A percentile compares a stretch with the other conserved stretches of the same genome.
Conservation (phyloP, 495 filamentous ascomycete genomes). For the Penicillium odoratum region DNA sequence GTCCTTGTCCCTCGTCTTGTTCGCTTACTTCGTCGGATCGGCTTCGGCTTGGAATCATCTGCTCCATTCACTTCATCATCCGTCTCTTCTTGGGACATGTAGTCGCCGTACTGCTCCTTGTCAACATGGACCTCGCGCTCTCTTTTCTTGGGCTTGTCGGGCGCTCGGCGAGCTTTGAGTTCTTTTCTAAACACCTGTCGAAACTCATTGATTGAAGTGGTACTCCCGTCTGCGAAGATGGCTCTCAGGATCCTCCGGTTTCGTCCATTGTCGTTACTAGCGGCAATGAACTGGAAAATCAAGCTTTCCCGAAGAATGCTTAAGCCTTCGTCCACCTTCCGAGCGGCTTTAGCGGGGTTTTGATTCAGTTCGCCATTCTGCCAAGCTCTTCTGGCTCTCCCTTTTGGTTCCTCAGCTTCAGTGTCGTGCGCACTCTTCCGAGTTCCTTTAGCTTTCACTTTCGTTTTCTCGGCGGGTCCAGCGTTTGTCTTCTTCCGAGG, state of each 20-base stretch:
- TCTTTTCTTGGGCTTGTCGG: slow-evolving; percentile 38
- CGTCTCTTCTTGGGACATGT: slow-evolving; percentile 47
- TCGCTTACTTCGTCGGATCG: slow-evolving; percentile 31
- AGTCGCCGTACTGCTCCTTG: slow-evolving; percentile 57
- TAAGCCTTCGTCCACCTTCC: slow-evolving; percentile 23
- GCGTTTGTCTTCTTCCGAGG: neutral
- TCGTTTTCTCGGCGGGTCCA: slow-evolving; percentile 5
- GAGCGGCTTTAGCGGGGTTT: neutral
- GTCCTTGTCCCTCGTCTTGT: slow-evolving; percentile 33
- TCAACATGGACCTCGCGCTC: slow-evolving; percentile 57
- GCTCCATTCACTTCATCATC: slow-evolving; percentile 36
- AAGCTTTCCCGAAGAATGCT: slow-evolving; percentile 49
- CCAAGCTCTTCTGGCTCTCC: neutral
- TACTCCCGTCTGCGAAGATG: slow-evolving; percentile 62
- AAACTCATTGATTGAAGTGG: slow-evolving; percentile 52
- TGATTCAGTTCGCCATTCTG: neutral
- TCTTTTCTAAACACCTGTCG: slow-evolving; percentile 62
- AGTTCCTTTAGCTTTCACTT: slow-evolving; percentile 5
- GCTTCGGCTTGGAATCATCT: slow-evolving; percentile 3
- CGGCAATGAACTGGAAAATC: slow-evolving; percentile 53
- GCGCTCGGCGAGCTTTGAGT: slow-evolving; percentile 33
- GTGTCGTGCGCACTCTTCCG: neutral
- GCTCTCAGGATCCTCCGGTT: slow-evolving; percentile 58
- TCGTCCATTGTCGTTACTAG: slow-evolving; percentile 36
- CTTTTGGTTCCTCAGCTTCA: neutral